Conservation (phyloP, 208 protist genomes). For the Novymonas esmeraldas region DNA sequence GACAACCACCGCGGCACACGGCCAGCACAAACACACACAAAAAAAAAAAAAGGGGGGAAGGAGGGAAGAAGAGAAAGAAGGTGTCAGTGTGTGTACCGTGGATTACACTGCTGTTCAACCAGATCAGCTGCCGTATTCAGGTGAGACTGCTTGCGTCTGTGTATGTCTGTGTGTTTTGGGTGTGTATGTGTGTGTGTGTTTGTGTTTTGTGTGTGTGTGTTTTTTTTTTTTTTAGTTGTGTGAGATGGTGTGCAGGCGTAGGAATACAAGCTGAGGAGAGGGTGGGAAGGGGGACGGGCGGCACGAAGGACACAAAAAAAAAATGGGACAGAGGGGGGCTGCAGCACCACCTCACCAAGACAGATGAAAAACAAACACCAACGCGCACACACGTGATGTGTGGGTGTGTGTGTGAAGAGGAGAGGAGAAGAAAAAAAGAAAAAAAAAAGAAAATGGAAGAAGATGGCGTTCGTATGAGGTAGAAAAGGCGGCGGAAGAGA, state of each 20-base stretch:
- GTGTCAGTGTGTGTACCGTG: not conserved
- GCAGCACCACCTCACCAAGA: not conserved
- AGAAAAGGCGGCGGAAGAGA: not conserved
- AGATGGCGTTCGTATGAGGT: not conserved
- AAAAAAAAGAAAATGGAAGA: not conserved
- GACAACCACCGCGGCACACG: too few species aligned
- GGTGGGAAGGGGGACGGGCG: not conserved
- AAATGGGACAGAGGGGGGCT: not conserved
- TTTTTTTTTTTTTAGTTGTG: not conserved
- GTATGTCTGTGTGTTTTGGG: not conserved
- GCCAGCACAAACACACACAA: too few species aligned
- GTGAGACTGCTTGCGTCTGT: not conserved
- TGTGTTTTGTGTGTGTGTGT: not conserved
- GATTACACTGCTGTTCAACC: too few species aligned
- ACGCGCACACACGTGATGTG: not conserved
- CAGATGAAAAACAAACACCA: not conserved
- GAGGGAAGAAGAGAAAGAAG: not conserved
- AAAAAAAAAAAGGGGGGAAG: not conserved
- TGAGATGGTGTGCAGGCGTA: not conserved
- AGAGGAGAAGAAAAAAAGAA: not conserved
- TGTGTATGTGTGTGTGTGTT: not conserved
- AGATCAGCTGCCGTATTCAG: too few species aligned
- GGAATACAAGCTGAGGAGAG: not conserved
- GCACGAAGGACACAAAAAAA: not conserved
- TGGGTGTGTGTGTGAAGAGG: not conserved